Evolutionary conservation across 805 yeast genomes (phyloP).

Genomic region (Metschnikowia lunata): DNA sequence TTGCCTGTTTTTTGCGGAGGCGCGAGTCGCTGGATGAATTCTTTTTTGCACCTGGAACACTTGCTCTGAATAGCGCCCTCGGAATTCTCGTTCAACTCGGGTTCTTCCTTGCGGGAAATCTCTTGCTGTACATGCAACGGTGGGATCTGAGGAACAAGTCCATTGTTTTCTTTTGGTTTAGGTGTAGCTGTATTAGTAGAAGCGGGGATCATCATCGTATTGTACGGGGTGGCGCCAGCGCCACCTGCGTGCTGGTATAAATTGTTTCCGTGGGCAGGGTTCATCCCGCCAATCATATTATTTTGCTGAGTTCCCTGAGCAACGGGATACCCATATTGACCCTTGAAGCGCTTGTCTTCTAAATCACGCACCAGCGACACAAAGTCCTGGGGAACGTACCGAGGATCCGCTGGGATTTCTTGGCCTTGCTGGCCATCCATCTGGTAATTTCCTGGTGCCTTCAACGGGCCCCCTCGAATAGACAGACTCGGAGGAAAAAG

Average conservation of each 20-base stretch:
- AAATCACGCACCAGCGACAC: slow-evolving; percentile 10
- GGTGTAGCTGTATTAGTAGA: slow-evolving; percentile 1
- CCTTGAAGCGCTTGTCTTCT: slow-evolving; percentile 15
- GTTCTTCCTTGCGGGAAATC: slow-evolving; percentile 16
- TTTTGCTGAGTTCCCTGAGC: background rate
- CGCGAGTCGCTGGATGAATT: slow-evolving; percentile 43
- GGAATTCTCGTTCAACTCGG: slow-evolving; percentile 4
- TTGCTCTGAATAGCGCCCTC: slow-evolving; percentile 12
- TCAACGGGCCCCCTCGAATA: slow-evolving; percentile 8
- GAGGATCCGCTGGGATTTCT: slow-evolving; percentile 13
- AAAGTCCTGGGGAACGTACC: slow-evolving; percentile 15
- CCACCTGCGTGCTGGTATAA: slow-evolving; percentile 3
- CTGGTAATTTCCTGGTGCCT: slow-evolving; percentile 1
- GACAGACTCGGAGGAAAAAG: slow-evolving; percentile 13
- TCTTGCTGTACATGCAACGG: slow-evolving; percentile 44
- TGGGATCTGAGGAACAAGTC: slow-evolving; percentile 33
- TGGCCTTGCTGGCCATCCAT: slow-evolving; percentile 1
- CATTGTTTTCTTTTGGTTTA: slow-evolving; percentile 12
- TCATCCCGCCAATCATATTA: background rate
- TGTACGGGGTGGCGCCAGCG: slow-evolving; percentile 8
- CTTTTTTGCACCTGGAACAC: slow-evolving; percentile 60
- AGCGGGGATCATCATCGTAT: slow-evolving; percentile 9
- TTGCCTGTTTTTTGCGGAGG: slow-evolving; percentile 26
- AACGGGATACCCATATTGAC: slow-evolving; percentile 6
- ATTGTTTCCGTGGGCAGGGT: background rate